Percentiles rank a stretch among this genome's conserved stretches.
Evolutionary conservation across 2,329 filamentous ascomycete species (phyloP).

Genomic region (Madurella fahalii): DNA sequence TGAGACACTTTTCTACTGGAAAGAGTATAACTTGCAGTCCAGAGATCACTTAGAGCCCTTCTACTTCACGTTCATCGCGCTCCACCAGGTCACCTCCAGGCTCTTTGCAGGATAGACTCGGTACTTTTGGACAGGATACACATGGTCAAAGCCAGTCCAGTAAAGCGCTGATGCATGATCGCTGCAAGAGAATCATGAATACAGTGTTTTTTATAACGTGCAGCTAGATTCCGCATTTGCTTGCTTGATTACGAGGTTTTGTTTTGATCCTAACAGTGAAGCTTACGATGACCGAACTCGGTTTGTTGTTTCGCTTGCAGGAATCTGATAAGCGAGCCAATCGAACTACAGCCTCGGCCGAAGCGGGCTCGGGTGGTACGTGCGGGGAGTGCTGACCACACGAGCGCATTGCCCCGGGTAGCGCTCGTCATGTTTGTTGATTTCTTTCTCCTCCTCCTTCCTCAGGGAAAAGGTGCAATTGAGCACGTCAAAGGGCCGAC

Average conservation of each 20-base stretch:
- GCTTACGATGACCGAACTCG: background rate
- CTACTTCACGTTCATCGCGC: too few species aligned
- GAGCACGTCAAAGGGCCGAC: constrained; percentile 17
- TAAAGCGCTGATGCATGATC: too few species aligned
- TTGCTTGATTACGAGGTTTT: background rate
- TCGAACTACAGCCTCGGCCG: background rate
- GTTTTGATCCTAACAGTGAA: constrained; percentile 10
- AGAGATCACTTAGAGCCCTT: too few species aligned
- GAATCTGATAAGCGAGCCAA: constrained; percentile 18
- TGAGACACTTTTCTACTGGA: too few species aligned
- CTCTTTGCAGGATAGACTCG: too few species aligned
- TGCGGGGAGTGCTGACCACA: constrained; percentile 20
- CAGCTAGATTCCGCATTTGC: background rate
- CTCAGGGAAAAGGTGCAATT: constrained; percentile 20
- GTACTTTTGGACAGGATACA: too few species aligned
- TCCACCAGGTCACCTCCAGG: too few species aligned
- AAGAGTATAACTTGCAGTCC: too few species aligned
- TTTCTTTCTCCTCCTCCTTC: constrained; percentile 24
- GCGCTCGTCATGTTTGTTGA: constrained; percentile 27
- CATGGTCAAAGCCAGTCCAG: too few species aligned
- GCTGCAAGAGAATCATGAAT: background rate
- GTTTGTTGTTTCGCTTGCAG: constrained; percentile 12
- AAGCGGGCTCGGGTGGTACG: constrained; percentile 18
- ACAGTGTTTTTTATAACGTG: background rate
- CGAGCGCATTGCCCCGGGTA: constrained; percentile 27